Evolutionary conservation across 768 basidiomycete genomes (phyloP), one percentile per base, ranked within the genome.

Genomic region (Suillus plorans): DNA sequence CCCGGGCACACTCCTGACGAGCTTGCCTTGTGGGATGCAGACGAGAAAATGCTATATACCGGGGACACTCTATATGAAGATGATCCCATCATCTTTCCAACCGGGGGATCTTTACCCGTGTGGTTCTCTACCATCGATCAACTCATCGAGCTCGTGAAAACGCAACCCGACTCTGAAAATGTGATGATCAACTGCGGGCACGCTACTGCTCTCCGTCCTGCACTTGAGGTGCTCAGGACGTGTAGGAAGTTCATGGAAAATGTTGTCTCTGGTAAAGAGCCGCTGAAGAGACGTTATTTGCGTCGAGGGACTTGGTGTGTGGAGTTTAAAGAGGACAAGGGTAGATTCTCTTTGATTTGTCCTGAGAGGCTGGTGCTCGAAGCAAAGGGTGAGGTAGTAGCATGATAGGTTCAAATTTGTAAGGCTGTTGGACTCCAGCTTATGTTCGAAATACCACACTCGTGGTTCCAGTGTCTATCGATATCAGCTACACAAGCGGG

Each of bases 1-100:
- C 85, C 85, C 0, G 85, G 86, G 34, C 86, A 87, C 64, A 86
- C 82, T 0, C 86, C 85, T 2, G 86, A 87, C 73, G 81, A 85
- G 67, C 71, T 86, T n/a, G 85, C 84, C 0, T 66, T 86, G 4
- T 87, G 84, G 74, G 83, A 86, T 62, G 73, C 71, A 14, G 70
- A 66, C 7, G 85, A 86, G 61, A 74, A 72, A 66, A 83, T 85
- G 84, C 73, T 86, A 1, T 87, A 85, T 58, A 83, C 85, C 13
- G 86, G 86, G 3, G 86, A 87, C 65, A 81, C 83, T 53, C 73
- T 85, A 50, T 86, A 87, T 66, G 85, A 87, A 68, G 72, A 80
- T 62, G 84, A 81, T 42, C 80, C 77, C 6, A 86, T 86, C 69
- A 83, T 86, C 68, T 86, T 87, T 69, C 80, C 85, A 0, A 77